These are phyloP conservation scores for Eucalyptus grandis DNA, from an alignment of 345 rosid genomes.

Conservation along the genomic window DNA sequence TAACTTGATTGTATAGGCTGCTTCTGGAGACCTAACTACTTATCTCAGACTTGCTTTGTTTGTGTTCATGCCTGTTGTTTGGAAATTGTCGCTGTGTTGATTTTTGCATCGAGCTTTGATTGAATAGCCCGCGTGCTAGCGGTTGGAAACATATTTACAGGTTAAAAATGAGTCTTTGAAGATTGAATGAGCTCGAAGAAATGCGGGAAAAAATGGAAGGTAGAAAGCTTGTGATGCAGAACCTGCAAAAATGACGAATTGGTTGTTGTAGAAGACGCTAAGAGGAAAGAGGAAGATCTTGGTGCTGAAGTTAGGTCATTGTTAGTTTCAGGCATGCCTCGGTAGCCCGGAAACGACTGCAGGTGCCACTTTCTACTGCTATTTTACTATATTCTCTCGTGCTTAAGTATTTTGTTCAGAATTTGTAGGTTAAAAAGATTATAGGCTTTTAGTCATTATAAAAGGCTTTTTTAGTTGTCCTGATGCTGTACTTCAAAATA, in stretches of 20 bases:
- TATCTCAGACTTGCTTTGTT: background rate
- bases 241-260: no score
- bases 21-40: background rate
- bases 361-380: constrained; percentile 19
- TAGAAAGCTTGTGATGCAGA: constrained; percentile 31
- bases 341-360: constrained; percentile 42
- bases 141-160: constrained; percentile 69
- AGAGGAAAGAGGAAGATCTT: constrained; percentile 60
- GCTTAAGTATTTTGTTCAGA: background rate
- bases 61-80: background rate
- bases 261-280: constrained; percentile 39
- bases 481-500: background rate
- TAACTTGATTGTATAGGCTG: background rate
- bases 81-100: background rate
- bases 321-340: constrained; percentile 71
- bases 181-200: constrained; percentile 70
- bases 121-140: constrained; percentile 70
- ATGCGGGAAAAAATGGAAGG: constrained; percentile 64
- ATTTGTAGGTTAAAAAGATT: background rate
- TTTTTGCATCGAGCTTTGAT: constrained; percentile 25
- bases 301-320: constrained; percentile 59
- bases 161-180: constrained; percentile 59
- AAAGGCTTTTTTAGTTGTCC: background rate
- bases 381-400: background rate
- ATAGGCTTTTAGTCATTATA: background rate